Conservation (phyloP, 768 basidiomycete genomes). For the Rubroboletus pulcherrimus region DNA sequence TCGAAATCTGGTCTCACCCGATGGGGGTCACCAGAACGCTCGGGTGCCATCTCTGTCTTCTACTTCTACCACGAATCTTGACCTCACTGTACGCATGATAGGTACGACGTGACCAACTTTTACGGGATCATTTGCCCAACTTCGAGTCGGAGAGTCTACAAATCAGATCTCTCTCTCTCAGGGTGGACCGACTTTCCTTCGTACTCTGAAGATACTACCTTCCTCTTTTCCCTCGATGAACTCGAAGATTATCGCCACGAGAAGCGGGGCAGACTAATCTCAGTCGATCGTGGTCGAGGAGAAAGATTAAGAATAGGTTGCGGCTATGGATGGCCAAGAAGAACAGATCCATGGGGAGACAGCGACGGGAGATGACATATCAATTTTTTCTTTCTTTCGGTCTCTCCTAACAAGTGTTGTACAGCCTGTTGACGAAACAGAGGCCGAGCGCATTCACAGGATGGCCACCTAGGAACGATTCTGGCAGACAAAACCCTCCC, state of each 20-base stretch:
- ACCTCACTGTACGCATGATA: constrained; percentile 33
- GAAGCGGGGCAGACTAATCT: constrained; percentile 54
- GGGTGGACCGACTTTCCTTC: constrained; percentile 86
- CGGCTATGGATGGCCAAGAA: constrained; percentile 38
- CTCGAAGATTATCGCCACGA: constrained; percentile 60
- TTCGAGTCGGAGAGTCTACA: neutral
- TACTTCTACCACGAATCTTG: constrained; percentile 6
- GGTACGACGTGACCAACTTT: constrained; percentile 79
- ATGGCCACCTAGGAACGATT: no score
- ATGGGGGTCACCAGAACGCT: constrained; percentile 24
- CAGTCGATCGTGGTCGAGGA: constrained; percentile 54
- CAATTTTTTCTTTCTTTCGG: neutral
- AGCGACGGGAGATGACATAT: constrained; percentile 61
- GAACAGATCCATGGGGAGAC: constrained; percentile 57
- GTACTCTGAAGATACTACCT: constrained; percentile 81
- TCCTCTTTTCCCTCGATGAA: constrained; percentile 70
- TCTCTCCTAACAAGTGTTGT: constrained; percentile 7
- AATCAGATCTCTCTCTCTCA: constrained; percentile 39
- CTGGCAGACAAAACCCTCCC: no score
- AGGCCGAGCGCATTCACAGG: constrained; percentile 65
- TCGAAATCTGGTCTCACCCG: constrained; percentile 34
- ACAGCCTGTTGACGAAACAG: constrained; percentile 58
- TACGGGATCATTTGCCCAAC: constrained; percentile 52
- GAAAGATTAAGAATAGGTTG: constrained; percentile 60
- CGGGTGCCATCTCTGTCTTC: constrained; percentile 18